Percentiles rank a stretch among this genome's conserved stretches.
These are phyloP conservation scores for Collybiopsis luxurians DNA, from an alignment of 768 basidiomycete genomes.

Conservation along the genomic window DNA sequence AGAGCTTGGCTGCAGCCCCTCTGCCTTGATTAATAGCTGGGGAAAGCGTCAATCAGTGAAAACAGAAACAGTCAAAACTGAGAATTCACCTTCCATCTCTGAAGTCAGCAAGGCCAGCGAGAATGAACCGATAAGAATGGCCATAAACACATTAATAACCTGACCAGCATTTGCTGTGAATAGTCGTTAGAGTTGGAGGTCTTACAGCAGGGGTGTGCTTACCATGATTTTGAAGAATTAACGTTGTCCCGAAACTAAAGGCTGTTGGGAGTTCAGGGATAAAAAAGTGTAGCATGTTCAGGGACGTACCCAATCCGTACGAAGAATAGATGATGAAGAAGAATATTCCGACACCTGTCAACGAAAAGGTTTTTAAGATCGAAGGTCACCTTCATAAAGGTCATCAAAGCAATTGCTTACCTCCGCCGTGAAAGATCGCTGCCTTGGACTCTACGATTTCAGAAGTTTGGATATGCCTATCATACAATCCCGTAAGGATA, in stretches of 20 bases:
- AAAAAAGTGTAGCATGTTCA: neutral
- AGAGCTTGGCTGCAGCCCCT: conserved; percentile 89
- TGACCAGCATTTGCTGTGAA: conserved; percentile 57
- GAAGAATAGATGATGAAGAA: conserved; percentile 82
- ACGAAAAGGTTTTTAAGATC: neutral
- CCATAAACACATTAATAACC: conserved; percentile 82
- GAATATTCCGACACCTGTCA: conserved; percentile 63
- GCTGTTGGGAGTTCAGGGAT: conserved; percentile 38
- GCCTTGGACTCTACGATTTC: conserved; percentile 53
- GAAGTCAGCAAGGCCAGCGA: conserved; percentile 83
- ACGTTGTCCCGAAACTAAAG: conserved; percentile 86
- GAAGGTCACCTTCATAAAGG: too few species aligned
- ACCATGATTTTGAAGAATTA: conserved; percentile 64
- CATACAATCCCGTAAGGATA: conserved; percentile 62
- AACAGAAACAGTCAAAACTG: conserved; percentile 19
- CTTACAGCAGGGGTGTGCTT: conserved; percentile 11
- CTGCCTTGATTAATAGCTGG: conserved; percentile 72
- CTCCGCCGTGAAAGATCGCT: conserved; percentile 52
- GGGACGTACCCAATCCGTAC: conserved; percentile 60
- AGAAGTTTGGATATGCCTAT: conserved; percentile 54
- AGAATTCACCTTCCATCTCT: conserved; percentile 68
- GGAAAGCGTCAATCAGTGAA: too few species aligned
- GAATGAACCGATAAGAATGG: conserved; percentile 89
- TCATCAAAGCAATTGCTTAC: neutral
- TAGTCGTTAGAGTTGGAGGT: neutral